phyloP scores from a whole-genome alignment of 1,284 basidiomycete species.

The Marasmius oreades region DNA sequence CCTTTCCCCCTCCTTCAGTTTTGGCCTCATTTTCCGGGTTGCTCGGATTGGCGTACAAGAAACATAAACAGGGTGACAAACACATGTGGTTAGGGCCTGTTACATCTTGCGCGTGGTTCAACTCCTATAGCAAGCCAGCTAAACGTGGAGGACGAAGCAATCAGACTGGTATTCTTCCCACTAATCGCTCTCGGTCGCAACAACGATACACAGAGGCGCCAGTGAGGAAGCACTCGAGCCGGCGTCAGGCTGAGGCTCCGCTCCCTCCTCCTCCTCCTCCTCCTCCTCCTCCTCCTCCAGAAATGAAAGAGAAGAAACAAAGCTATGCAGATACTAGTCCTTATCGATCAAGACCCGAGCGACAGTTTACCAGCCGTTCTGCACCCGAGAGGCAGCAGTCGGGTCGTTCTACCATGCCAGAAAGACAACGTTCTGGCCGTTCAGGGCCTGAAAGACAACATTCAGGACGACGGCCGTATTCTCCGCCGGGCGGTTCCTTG shows the following conservation, averaged over 20 bases:
- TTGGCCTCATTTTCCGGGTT: slow-evolving; percentile 58
- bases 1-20: slow-evolving; percentile 38
- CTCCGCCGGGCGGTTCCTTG: slow-evolving; percentile 30
- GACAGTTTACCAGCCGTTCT: neutral
- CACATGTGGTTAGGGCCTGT: slow-evolving; percentile 74
- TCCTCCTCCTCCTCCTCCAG: slow-evolving; percentile 4
- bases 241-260: slow-evolving; percentile 19
- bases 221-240: slow-evolving; percentile 4
- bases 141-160: slow-evolving; percentile 8
- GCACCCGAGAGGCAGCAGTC: neutral
- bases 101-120: slow-evolving; percentile 70
- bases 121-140: slow-evolving; percentile 34
- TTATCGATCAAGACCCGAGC: slow-evolving; percentile 8
- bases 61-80: slow-evolving; percentile 60
- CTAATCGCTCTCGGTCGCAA: slow-evolving; percentile 3
- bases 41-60: slow-evolving; percentile 59
- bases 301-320: slow-evolving; percentile 5
- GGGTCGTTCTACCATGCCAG: neutral
- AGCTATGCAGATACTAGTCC: slow-evolving; percentile 6
- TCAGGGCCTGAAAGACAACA: slow-evolving; percentile 13
- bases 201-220: slow-evolving; percentile 8
- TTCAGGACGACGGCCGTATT: slow-evolving; percentile 24
- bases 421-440: neutral
- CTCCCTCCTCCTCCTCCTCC: slow-evolving; percentile 18
- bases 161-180: slow-evolving; percentile 12